A percentile compares a stretch with the other conserved stretches of the same genome.
phyloP scores from a whole-genome alignment of 148 eudicot genomes.

The Fagopyrum esculentum region DNA sequence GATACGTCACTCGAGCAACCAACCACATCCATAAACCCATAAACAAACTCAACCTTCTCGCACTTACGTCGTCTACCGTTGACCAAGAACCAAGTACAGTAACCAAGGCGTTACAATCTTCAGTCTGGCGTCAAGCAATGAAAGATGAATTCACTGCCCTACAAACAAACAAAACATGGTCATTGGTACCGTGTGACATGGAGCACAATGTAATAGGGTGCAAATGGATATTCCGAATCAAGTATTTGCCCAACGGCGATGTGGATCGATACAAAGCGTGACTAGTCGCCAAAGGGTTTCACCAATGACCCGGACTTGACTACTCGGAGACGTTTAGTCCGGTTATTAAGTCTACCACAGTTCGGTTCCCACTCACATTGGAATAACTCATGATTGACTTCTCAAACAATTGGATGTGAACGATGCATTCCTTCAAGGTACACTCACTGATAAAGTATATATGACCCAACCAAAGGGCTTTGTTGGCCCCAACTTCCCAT shows the following conservation, averaged over 20 bases:
- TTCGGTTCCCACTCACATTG: not conserved
- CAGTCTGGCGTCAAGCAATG: not conserved
- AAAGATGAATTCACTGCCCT: not conserved
- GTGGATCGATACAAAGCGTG: too few species aligned
- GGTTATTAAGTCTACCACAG: not conserved
- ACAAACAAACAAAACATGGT: not conserved
- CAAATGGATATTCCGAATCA: not conserved
- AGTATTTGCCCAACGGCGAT: too few species aligned
- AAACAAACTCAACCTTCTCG: not conserved
- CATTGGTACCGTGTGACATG: not conserved
- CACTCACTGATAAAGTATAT: not conserved
- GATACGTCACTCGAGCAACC: too few species aligned
- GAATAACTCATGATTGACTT: not conserved
- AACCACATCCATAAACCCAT: too few species aligned
- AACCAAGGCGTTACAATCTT: not conserved
- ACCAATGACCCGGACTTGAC: not conserved
- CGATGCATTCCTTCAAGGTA: not conserved
- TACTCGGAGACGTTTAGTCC: not conserved
- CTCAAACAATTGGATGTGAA: not conserved
- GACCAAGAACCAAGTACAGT: not conserved
- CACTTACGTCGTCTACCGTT: not conserved
- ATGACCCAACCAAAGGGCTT: not conserved
- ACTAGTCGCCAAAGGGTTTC: not conserved
- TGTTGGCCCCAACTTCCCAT: not conserved
- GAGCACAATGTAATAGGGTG: not conserved